These are phyloP conservation scores for Colletotrichum ledebouriae DNA, from an alignment of 2,329 filamentous ascomycete species.

Conservation along the genomic window DNA sequence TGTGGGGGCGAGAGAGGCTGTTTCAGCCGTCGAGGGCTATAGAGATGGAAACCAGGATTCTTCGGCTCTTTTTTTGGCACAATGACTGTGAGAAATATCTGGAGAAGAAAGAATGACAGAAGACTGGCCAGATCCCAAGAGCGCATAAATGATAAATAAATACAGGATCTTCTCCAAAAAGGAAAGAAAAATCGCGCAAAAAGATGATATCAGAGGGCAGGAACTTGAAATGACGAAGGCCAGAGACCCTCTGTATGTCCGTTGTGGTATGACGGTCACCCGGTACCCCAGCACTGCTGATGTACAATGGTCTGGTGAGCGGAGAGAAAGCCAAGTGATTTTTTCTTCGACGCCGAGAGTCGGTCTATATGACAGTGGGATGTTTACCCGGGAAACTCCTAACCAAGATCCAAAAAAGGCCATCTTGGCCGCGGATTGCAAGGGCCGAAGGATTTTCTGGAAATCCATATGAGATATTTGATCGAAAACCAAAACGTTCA, in stretches of 20 bases:
- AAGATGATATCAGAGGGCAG: conserved; percentile 17
- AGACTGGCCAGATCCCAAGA: background rate
- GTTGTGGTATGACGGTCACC: conserved; percentile 38
- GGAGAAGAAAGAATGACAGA: background rate
- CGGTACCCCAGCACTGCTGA: conserved; percentile 39
- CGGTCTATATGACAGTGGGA: conserved; percentile 36
- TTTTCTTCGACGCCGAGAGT: conserved; percentile 29
- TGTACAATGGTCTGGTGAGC: conserved; percentile 37
- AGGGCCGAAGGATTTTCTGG: conserved; percentile 4
- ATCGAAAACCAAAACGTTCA: conserved; percentile 8
- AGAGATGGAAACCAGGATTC: conserved; percentile 4
- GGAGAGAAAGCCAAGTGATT: conserved; percentile 15
- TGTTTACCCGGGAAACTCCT: conserved; percentile 27
- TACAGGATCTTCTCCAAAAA: conserved; percentile 20
- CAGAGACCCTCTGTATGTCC: conserved; percentile 2
- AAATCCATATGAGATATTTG: background rate
- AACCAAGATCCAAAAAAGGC: conserved; percentile 14
- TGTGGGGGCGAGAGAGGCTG: conserved; percentile 29
- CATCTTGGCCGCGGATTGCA: conserved; percentile 3
- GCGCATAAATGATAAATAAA: conserved; percentile 2
- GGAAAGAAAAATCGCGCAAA: conserved; percentile 19
- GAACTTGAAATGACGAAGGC: conserved; percentile 29
- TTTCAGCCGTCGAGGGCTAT: conserved; percentile 38
- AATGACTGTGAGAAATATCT: conserved; percentile 12
- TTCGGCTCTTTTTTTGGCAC: conserved; percentile 23